These are phyloP conservation scores for Termitomyces sp. DNA, from an alignment of 768 basidiomycete species.

Conservation along the genomic window DNA sequence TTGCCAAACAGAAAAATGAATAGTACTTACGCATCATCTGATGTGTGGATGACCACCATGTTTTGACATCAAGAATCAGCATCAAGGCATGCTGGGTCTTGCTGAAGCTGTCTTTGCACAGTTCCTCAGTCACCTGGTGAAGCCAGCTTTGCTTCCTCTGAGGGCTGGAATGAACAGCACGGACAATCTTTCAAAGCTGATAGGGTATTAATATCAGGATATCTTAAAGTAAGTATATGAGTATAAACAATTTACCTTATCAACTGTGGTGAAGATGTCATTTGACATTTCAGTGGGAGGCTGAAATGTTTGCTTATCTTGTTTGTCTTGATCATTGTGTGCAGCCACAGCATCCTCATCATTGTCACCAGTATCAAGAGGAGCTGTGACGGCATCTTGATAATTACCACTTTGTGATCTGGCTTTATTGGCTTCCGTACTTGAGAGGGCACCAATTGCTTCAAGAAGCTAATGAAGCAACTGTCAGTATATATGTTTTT, in stretches of 20 bases:
- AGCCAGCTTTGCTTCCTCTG: conserved; percentile 24
- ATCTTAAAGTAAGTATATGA: no score
- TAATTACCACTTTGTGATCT: conserved; percentile 17
- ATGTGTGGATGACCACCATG: conserved; percentile 30
- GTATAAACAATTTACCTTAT: no score
- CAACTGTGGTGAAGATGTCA: conserved; percentile 4
- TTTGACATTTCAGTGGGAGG: no score
- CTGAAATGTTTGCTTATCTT: no score
- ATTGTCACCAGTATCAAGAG: conserved; percentile 1
- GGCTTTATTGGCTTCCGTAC: conserved; percentile 19
- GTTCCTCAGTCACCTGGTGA: conserved; percentile 10
- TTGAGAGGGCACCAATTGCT: conserved; percentile 26
- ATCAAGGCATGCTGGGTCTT: conserved; percentile 14
- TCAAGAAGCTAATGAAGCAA: conserved; percentile 33
- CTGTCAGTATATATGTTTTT: not conserved
- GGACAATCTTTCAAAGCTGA: conserved; percentile 28
- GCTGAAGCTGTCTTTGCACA: not conserved
- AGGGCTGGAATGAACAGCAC: conserved; percentile 22
- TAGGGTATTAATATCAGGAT: no score
- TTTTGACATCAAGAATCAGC: conserved; percentile 30
- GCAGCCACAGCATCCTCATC: not conserved
- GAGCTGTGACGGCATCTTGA: conserved; percentile 20
- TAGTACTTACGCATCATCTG: conserved; percentile 6
- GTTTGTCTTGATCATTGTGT: not conserved
- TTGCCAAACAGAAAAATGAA: not conserved